phyloP scores from a whole-genome alignment of 1,284 basidiomycete genomes.

The Exobasidium rhododendri region DNA sequence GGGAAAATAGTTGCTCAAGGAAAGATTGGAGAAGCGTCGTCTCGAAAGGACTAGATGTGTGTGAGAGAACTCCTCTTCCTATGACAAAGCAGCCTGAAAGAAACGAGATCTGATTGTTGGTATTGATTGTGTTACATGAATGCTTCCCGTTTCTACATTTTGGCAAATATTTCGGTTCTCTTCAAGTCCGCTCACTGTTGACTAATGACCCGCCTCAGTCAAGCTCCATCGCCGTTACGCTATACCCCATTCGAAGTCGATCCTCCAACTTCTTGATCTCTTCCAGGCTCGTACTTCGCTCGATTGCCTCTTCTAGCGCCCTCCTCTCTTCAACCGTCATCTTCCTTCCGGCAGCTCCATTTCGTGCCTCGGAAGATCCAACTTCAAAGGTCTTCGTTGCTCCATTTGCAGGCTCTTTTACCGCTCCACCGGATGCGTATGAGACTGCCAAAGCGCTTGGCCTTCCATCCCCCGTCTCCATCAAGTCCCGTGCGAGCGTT shows the following conservation, averaged over 20 bases:
- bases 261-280: constrained; percentile 49
- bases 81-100: too few relatives aligned
- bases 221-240: constrained; percentile 3
- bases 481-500: constrained; percentile 32
- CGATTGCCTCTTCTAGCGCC: constrained; percentile 83
- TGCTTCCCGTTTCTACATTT: neutral
- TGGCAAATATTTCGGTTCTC: neutral
- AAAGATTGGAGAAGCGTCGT: constrained; percentile 53
- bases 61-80: too few relatives aligned
- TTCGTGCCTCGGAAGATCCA: constrained; percentile 26
- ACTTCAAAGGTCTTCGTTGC: constrained; percentile 61
- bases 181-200: neutral
- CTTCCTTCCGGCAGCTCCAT: constrained; percentile 62
- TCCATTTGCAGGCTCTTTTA: constrained; percentile 54
- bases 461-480: constrained; percentile 40
- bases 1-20: constrained; percentile 59
- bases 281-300: constrained; percentile 82
- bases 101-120: neutral
- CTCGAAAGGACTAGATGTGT: constrained; percentile 29
- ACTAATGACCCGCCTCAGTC: too few relatives aligned
- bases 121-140: neutral
- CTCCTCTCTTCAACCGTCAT: constrained; percentile 91
- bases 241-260: constrained; percentile 43
- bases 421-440: constrained; percentile 69
- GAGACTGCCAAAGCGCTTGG: constrained; percentile 55